Evolutionary conservation across 108 stramenopile genomes (phyloP).

Genomic region (Nannochloropsis oceanica): DNA sequence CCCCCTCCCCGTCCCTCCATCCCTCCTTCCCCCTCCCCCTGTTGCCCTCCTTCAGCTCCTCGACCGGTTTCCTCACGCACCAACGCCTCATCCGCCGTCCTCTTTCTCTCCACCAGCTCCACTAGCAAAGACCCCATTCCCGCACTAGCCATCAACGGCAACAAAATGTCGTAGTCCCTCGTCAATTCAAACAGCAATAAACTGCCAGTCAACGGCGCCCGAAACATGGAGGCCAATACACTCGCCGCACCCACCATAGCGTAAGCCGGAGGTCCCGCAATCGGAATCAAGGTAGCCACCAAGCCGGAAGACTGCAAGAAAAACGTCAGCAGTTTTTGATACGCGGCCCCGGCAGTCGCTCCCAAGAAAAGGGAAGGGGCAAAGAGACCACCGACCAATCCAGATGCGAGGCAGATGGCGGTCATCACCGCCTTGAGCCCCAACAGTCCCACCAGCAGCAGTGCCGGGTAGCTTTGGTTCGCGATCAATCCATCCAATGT

Average conservation of each 20-base stretch:
- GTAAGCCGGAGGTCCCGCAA: slow-evolving; percentile 55
- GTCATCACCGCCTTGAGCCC: slow-evolving; percentile 55
- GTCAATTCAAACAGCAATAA: slow-evolving; percentile 71
- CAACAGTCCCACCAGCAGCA: slow-evolving; percentile 44
- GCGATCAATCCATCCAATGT: slow-evolving; percentile 64
- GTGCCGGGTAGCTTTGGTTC: slow-evolving; percentile 41
- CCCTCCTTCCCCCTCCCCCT: neutral
- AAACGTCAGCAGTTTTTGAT: slow-evolving; percentile 46
- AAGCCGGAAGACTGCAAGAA: neutral
- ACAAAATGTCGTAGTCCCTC: slow-evolving; percentile 69
- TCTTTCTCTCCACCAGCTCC: slow-evolving; percentile 1
- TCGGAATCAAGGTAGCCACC: slow-evolving; percentile 3
- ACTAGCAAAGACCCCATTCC: slow-evolving; percentile 15
- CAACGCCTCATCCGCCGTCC: neutral
- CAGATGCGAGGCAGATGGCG: slow-evolving; percentile 59
- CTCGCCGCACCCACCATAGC: slow-evolving; percentile 78
- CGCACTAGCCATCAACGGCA: slow-evolving; percentile 31
- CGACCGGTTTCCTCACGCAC: neutral
- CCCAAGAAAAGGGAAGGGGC: slow-evolving; percentile 79
- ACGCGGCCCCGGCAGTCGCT: slow-evolving; percentile 66
- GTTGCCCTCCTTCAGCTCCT: neutral
- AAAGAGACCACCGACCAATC: slow-evolving; percentile 77
- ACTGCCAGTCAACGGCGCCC: slow-evolving; percentile 67
- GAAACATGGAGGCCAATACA: slow-evolving; percentile 62
- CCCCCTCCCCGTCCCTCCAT: neutral